These are phyloP conservation scores for Kluyveromyces sp. DNA, from an alignment of 1,139 yeast species.

Conservation along the genomic window DNA sequence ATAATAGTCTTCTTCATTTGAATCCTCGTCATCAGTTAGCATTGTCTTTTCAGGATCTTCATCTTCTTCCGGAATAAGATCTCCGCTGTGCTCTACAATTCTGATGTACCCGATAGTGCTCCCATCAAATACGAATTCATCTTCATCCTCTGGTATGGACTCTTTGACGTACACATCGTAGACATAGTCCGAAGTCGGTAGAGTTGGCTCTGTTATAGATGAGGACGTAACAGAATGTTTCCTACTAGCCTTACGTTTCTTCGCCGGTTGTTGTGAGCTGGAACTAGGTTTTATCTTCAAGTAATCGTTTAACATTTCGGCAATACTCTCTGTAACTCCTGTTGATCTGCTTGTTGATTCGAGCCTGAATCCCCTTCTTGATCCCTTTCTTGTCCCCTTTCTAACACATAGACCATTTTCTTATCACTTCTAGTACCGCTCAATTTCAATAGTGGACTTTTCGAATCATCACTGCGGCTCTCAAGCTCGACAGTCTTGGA, in stretches of 20 bases:
- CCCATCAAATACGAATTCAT: constrained; percentile 34
- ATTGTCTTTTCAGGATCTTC: constrained; percentile 32
- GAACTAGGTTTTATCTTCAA: constrained; percentile 31
- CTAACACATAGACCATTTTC: constrained; percentile 26
- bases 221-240: constrained; percentile 18
- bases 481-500: constrained; percentile 27
- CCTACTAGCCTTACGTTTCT: constrained; percentile 22
- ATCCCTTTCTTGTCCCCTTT: constrained; percentile 16
- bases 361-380: constrained; percentile 6
- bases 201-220: constrained; percentile 11
- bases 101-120: constrained; percentile 53
- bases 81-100: constrained; percentile 61
- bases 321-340: constrained; percentile 47
- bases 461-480: constrained; percentile 6
- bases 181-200: constrained; percentile 61
- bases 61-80: constrained; percentile 44
- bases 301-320: constrained; percentile 60
- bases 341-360: constrained; percentile 29
- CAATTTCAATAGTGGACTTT: constrained; percentile 24
- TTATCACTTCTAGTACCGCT: constrained; percentile 15
- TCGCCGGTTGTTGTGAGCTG: constrained; percentile 3
- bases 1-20: constrained; percentile 86
- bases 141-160: constrained; percentile 37
- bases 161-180: constrained; percentile 79
- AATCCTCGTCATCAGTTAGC: constrained; percentile 59